Evolutionary conservation across 176 grass and related monocot genomes (phyloP), one percentile per base, ranked within the genome.

Genomic region (Themeda triandra): DNA sequence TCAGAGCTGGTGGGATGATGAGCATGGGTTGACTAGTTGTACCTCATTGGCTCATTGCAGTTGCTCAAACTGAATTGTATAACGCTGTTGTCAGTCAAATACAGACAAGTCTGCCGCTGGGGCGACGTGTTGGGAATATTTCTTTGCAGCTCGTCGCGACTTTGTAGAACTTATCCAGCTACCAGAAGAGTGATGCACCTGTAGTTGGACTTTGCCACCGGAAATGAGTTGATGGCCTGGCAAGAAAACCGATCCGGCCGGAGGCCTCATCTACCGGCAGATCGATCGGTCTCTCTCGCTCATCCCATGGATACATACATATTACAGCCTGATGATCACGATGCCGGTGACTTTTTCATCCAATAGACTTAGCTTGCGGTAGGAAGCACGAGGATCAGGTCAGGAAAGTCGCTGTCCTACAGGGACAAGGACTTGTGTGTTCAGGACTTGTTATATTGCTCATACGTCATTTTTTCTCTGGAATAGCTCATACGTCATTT

Each of bases 121-220:
- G 13, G 37, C 10, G 6, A 29, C 53, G 37, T 49, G 18, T 37
- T 80, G 37, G 37, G 76, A 53, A 79, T 3, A 37, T 36, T 71
- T 79, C 49, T 79, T 78, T 21, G 66, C 17, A 37, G 71, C 21
- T 45, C 44, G 29, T 45, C 44, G 21, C 48, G 84, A 86, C 75
- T 28, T 62, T 9, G 19, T 48, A 14, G 8, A 62, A 21, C 28
- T 46, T 63, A 79, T 85, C 75, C 21, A 35, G 65, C 5, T 27
- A 62, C 4, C 58, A 27, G 58, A 62, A 27, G 42, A 19, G n/a
- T n/a, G 39, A 35, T 36, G 23, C 13, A 12, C 6, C 15, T 25
- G 13, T 5, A 21, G 1, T 56, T 69, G 21, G 73, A 59, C 33
- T 77, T 78, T 21, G 62, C 62, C 21, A 33, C 63, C 3, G 13